Evolutionary conservation across 192 early-diverging fungal species (phyloP).

Genomic region (Spizellomyces punctatus): DNA sequence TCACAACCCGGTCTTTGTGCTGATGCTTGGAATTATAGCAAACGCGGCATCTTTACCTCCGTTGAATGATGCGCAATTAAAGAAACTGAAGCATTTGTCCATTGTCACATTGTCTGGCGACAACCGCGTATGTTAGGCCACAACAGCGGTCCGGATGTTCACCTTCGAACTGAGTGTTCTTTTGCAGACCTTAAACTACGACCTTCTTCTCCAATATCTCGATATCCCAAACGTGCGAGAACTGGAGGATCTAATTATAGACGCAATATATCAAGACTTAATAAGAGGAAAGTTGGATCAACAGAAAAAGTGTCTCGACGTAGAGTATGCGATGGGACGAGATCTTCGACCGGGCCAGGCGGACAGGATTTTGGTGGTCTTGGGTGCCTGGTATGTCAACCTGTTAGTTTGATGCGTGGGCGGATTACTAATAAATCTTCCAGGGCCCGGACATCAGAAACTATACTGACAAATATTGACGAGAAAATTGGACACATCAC

Average conservation of each 20-base stretch:
- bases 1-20: constrained; percentile 7
- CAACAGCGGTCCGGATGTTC: constrained; percentile 9
- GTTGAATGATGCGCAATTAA: constrained; percentile 31
- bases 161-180: background rate
- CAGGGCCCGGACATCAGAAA: constrained; percentile 58
- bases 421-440: no score
- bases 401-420: background rate
- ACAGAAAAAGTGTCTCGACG: constrained; percentile 68
- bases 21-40: constrained; percentile 15
- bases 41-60: constrained; percentile 31
- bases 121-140: constrained; percentile 47
- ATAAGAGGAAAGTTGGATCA: constrained; percentile 84
- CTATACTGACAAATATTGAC: constrained; percentile 55
- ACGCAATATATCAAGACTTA: constrained; percentile 79
- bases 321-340: constrained; percentile 82
- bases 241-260: constrained; percentile 87
- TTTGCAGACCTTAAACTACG: constrained; percentile 71
- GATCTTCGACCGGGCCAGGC: constrained; percentile 72
- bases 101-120: constrained; percentile 74
- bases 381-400: constrained; percentile 61
- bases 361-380: constrained; percentile 52
- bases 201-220: constrained; percentile 61
- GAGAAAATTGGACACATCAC: constrained; percentile 52
- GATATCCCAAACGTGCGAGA: constrained; percentile 79
- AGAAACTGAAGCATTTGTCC: constrained; percentile 71